Evolutionary conservation across 208 protist species (phyloP).

Genomic region (Strigomonas culicis): DNA sequence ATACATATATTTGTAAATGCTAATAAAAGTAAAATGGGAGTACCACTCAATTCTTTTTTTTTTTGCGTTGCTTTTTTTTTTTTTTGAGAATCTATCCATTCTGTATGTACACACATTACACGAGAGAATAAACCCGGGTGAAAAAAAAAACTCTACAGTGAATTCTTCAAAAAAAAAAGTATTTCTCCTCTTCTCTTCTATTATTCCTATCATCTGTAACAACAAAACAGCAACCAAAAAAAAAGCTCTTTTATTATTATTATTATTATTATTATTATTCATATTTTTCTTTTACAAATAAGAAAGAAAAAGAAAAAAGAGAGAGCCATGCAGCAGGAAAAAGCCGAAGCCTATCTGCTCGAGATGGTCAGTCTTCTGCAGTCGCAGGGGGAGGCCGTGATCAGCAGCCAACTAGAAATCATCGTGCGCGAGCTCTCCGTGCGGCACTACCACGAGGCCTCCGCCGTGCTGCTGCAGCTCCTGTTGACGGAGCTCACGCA

Average conservation of each 20-base stretch:
- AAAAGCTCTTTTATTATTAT: not conserved
- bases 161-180: slow-evolving; percentile 3
- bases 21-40: not conserved
- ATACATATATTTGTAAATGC: not conserved
- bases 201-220: not conserved
- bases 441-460: slow-evolving; percentile 79
- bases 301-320: slow-evolving; percentile 6
- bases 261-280: slow-evolving; percentile 2
- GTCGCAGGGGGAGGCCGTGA: slow-evolving; percentile 23
- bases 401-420: slow-evolving; percentile 21
- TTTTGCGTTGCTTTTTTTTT: not conserved
- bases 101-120: not conserved
- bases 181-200: slow-evolving; percentile 5
- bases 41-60: not conserved
- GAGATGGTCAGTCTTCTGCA: slow-evolving; percentile 33
- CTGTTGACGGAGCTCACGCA: slow-evolving; percentile 17
- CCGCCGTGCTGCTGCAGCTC: slow-evolving; percentile 49
- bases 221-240: not conserved
- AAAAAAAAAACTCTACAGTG: not conserved
- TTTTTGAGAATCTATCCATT: not conserved
- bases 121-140: not conserved
- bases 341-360: slow-evolving; percentile 41
- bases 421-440: slow-evolving; percentile 34
- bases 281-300: not conserved
- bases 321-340: slow-evolving; percentile 22